phyloP scores from a whole-genome alignment of 179 eudicot species.

The Vitellaria paradoxa region DNA sequence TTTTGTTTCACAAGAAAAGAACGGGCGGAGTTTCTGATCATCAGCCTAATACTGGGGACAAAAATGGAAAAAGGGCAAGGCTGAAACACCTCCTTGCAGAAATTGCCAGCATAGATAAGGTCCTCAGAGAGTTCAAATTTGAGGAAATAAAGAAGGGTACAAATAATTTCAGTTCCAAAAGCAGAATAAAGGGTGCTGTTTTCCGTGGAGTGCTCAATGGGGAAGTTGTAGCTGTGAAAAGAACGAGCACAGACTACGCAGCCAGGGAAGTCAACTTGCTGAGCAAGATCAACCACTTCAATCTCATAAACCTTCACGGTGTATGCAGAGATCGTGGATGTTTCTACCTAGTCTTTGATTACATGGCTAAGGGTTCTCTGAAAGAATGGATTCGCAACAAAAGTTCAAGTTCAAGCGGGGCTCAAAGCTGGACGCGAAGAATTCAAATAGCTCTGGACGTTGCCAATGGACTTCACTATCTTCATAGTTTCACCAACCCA shows the following conservation, averaged over 20 bases:
- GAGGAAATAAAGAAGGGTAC: constrained; percentile 55
- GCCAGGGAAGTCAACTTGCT: constrained; percentile 48
- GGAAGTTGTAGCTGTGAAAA: constrained; percentile 51
- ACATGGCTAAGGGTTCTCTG: constrained; percentile 53
- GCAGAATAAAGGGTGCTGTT: constrained; percentile 43
- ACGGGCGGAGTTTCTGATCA: background rate
- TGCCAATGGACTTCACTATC: constrained; percentile 48
- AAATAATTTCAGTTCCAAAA: constrained; percentile 35
- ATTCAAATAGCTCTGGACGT: constrained; percentile 41
- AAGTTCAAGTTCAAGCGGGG: constrained; percentile 7
- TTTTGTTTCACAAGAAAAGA: constrained; percentile 16
- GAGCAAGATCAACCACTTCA: constrained; percentile 63
- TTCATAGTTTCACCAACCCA: constrained; percentile 58
- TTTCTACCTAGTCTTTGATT: constrained; percentile 59
- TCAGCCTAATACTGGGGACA: background rate
- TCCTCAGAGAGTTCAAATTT: constrained; percentile 43
- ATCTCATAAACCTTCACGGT: constrained; percentile 50
- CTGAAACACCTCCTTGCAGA: constrained; percentile 23
- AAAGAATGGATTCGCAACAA: constrained; percentile 41
- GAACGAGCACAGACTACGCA: constrained; percentile 31
- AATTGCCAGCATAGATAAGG: constrained; percentile 37
- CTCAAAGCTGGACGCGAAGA: constrained; percentile 33
- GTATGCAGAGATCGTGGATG: constrained; percentile 35
- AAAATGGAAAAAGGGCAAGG: background rate
- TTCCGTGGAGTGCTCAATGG: constrained; percentile 45